Evolutionary conservation across 352 stramenopile genomes (phyloP).

Genomic region (Phytophthora syringae): DNA sequence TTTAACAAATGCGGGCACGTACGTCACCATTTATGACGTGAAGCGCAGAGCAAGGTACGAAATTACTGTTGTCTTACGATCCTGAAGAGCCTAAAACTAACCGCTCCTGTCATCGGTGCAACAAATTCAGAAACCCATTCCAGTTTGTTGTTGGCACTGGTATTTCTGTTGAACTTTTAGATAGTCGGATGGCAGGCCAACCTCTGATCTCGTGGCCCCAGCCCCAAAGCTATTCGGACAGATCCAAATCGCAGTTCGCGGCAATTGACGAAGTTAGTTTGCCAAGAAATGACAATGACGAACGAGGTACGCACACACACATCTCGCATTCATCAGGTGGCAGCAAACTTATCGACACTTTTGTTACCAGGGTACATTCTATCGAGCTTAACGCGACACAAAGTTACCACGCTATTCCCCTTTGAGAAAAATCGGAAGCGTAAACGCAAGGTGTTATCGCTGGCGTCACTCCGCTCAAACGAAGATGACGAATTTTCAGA

Average conservation of each 20-base stretch:
- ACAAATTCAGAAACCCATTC: slow-evolving; percentile 62
- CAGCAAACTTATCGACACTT: neutral
- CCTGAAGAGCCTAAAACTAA: neutral
- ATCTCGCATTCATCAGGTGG: neutral
- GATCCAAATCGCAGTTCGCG: slow-evolving; percentile 36
- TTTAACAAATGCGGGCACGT: slow-evolving; percentile 39
- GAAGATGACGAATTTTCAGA: slow-evolving; percentile 43
- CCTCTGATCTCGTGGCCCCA: slow-evolving; percentile 71
- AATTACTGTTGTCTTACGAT: neutral
- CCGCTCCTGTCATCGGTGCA: slow-evolving; percentile 4
- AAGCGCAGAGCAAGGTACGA: slow-evolving; percentile 65
- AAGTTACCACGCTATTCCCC: slow-evolving; percentile 54
- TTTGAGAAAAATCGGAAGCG: slow-evolving; percentile 49
- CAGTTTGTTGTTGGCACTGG: slow-evolving; percentile 74
- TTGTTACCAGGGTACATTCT: slow-evolving; percentile 44
- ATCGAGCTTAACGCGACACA: slow-evolving; percentile 42
- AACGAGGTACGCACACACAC: slow-evolving; percentile 34
- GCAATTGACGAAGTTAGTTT: slow-evolving; percentile 58
- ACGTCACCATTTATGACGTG: slow-evolving; percentile 65
- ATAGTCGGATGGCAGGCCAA: slow-evolving; percentile 68
- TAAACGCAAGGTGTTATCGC: slow-evolving; percentile 33
- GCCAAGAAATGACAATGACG: slow-evolving; percentile 31
- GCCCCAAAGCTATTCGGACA: slow-evolving; percentile 24
- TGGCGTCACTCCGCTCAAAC: slow-evolving; percentile 47
- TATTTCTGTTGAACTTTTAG: slow-evolving; percentile 71